phyloP scores from a whole-genome alignment of 352 stramenopile genomes.

The Phytophthora pluvialis region DNA sequence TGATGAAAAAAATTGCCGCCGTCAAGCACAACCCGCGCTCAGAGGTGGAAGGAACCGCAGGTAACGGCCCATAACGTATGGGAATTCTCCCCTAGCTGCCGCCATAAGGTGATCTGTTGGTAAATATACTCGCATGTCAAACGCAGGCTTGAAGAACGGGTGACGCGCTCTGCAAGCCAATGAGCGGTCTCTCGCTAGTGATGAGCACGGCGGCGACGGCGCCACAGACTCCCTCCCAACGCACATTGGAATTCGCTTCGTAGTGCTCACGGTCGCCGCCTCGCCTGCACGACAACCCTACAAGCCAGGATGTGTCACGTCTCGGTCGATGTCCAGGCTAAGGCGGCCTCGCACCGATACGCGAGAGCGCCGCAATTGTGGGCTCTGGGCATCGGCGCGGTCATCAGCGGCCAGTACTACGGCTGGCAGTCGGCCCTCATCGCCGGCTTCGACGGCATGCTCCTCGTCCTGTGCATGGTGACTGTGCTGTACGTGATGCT shows the following conservation, averaged over 20 bases:
- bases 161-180: conserved; percentile 26
- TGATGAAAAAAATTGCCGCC: not conserved
- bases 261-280: not conserved
- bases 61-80: not conserved
- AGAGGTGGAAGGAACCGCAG: not conserved
- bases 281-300: not conserved
- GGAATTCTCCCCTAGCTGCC: conserved; percentile 7
- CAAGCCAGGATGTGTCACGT: conserved; percentile 23
- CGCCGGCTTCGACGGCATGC: conserved; percentile 67
- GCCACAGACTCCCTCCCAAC: not conserved
- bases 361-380: conserved; percentile 68
- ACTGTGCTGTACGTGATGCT: conserved; percentile 77
- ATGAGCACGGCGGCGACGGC: conserved; percentile 12
- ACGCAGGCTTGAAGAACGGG: conserved; percentile 24
- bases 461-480: conserved; percentile 66
- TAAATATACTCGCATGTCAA: conserved; percentile 14
- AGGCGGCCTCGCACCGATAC: conserved; percentile 50
- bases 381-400: conserved; percentile 46
- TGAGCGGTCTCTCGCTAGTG: conserved; percentile 4
- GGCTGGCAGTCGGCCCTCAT: conserved; percentile 73
- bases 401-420: conserved; percentile 75
- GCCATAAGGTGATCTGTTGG: conserved; percentile 20
- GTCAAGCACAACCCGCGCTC: conserved; percentile 3
- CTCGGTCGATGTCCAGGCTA: conserved; percentile 21
- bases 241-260: conserved; percentile 22